Conservation (phyloP, 306 rosid species). For the apple (Malus domestica) region DNA sequence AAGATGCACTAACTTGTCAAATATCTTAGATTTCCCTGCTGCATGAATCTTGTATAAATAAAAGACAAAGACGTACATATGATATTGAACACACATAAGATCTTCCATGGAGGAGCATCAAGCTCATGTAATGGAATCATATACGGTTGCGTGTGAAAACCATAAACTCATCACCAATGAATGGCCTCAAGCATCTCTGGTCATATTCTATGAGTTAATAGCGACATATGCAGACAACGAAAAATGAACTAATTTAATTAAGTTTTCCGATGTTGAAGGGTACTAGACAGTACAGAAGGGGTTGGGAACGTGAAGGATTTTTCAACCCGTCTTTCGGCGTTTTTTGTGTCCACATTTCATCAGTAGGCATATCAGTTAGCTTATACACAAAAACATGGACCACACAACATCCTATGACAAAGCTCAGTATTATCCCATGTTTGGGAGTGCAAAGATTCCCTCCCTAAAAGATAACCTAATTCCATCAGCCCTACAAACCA, state of each 20-base stretch:
- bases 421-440: conserved; percentile 13
- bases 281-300: neutral
- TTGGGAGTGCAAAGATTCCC: conserved; percentile 16
- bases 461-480: neutral
- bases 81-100: conserved; percentile 1
- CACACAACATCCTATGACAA: conserved; percentile 7
- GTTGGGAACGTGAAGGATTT: conserved; percentile 3
- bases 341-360: conserved; percentile 7
- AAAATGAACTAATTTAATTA: neutral
- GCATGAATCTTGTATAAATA: neutral
- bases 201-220: neutral
- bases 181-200: conserved; percentile 4
- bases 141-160: conserved; percentile 24
- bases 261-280: conserved; percentile 15
- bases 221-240: neutral
- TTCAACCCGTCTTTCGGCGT: conserved; percentile 19
- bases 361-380: neutral
- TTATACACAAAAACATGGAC: conserved; percentile 19
- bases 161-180: neutral
- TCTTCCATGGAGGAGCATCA: neutral
- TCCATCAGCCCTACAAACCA: conserved; percentile 3
- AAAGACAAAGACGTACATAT: conserved; percentile 7
- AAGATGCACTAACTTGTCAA: neutral
- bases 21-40: neutral
- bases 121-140: neutral